Base-by-base conservation (phyloP, 371 early-diverging fungal genomes). In the Apophysomyces elegans region DNA sequence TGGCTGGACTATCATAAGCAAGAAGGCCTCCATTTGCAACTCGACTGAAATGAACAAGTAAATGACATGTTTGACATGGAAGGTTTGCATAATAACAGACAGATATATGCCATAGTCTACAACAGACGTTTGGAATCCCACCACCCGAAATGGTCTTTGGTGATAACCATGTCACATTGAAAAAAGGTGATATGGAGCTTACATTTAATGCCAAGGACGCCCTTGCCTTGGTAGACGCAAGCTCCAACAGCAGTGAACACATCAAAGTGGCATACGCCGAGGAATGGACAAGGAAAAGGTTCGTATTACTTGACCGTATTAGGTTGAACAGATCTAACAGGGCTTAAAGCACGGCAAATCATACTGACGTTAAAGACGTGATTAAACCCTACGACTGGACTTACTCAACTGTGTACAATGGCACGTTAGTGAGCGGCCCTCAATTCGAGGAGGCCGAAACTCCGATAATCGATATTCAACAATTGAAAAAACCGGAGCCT, bases 111-210 rank as follows among this genome's bases (percentile, higher is more conserved):
- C 32, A 26, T 26, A 89, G 89, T 44, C 74, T 84, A 12, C 79
- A 84, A 61, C 83, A 85, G 59, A 84, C 82, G 11, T 74, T 93
- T 57, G 87, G 87, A 1, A 84, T 95, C 60, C 92, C 92, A 37
- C 83, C 91, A 16, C 96, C 97, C n/a, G 95, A 95, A 76, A 96
- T 96, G 97, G 90, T 94, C 41, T 97, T 97, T 88, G 95, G 96
- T 43, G 88, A 90, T 75, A 96, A 93, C 77, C 75, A 76, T 62
- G 79, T 93, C 21, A 72, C 71, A 5, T 61, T 90, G 36, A 56
- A 74, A 18, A 78, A 87, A 45, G 71, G 56, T 3, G 65, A 73
- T 26, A 86, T 83, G 7, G 56, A 76, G n/a, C 57, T 91, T 5
- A 67, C 68, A 14, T 90, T 94, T 67, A 78, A 76, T 21, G 91